Evolutionary conservation across 352 stramenopile species (phyloP).

Genomic region (Phytophthora cajani): DNA sequence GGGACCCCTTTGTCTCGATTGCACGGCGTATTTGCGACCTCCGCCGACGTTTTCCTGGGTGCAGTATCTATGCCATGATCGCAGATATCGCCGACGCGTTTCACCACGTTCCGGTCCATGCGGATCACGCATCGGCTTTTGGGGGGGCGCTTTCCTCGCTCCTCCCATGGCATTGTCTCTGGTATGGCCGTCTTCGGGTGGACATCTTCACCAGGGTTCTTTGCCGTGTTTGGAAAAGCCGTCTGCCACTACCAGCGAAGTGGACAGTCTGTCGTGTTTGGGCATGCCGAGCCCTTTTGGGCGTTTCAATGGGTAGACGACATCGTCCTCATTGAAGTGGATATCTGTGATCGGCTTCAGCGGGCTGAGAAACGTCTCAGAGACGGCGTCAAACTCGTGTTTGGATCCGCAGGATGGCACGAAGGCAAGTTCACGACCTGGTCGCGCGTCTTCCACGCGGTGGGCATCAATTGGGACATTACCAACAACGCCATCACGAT

Average conservation of each 20-base stretch:
- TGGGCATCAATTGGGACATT: not conserved
- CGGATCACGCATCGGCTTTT: not conserved
- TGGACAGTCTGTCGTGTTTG: no score
- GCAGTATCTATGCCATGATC: not conserved
- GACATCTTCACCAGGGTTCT: not conserved
- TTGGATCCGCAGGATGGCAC: not conserved
- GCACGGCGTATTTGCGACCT: not conserved
- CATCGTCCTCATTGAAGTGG: not conserved
- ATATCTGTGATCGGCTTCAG: not conserved
- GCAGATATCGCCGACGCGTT: not conserved
- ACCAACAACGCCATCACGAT: not conserved
- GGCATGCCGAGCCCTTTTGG: not conserved
- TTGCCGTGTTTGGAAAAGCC: not conserved
- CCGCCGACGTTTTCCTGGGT: not conserved
- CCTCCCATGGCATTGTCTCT: not conserved
- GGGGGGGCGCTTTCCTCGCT: not conserved
- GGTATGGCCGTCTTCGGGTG: not conserved
- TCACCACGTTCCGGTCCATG: not conserved
- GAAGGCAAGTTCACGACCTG: constrained; percentile 1
- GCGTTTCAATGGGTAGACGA: not conserved
- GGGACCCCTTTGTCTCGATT: not conserved
- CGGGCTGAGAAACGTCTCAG: not conserved
- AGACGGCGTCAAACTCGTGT: not conserved
- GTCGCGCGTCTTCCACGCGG: not conserved
- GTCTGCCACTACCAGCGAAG: not conserved